Evolutionary conservation across 257 asterid genomes (phyloP).

Genomic region (Gentiana dahurica): DNA sequence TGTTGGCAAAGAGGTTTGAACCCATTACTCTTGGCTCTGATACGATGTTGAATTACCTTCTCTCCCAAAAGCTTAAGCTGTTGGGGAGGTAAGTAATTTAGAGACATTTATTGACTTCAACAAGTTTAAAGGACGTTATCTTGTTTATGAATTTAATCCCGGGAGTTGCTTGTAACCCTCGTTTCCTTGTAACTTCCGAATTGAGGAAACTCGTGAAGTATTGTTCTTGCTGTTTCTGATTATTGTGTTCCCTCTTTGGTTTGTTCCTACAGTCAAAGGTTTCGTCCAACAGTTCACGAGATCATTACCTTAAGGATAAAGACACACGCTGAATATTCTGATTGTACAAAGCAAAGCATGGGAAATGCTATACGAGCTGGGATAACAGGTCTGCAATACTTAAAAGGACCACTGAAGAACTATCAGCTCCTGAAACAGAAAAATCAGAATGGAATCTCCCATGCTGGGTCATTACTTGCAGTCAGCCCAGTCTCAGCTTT

Average conservation of each 20-base stretch:
- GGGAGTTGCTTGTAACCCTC: too few species aligned
- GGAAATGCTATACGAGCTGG: constrained; percentile 48
- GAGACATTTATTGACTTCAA: too few species aligned
- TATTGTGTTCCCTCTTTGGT: constrained; percentile 4
- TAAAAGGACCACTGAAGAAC: constrained; percentile 62
- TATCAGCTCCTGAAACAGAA: constrained; percentile 57
- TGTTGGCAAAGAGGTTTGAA: too few species aligned
- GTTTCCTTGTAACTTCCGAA: neutral
- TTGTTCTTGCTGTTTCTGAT: neutral
- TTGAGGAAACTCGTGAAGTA: neutral
- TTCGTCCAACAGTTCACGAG: constrained; percentile 90
- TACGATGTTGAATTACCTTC: too few species aligned
- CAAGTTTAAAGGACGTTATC: too few species aligned
- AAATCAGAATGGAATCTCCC: constrained; percentile 63
- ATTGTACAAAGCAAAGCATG: constrained; percentile 48
- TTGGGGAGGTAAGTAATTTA: too few species aligned
- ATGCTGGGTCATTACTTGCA: constrained; percentile 53
- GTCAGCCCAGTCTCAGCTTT: constrained; percentile 87
- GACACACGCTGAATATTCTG: constrained; percentile 53
- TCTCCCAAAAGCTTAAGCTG: too few species aligned
- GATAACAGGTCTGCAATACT: constrained; percentile 53
- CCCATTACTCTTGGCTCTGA: too few species aligned
- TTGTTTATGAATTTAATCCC: too few species aligned
- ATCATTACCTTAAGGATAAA: constrained; percentile 78
- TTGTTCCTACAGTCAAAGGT: constrained; percentile 58